These are phyloP conservation scores for Sequoia sempervirens DNA, from an alignment of 75 land plant genomes.

Conservation along the genomic window DNA sequence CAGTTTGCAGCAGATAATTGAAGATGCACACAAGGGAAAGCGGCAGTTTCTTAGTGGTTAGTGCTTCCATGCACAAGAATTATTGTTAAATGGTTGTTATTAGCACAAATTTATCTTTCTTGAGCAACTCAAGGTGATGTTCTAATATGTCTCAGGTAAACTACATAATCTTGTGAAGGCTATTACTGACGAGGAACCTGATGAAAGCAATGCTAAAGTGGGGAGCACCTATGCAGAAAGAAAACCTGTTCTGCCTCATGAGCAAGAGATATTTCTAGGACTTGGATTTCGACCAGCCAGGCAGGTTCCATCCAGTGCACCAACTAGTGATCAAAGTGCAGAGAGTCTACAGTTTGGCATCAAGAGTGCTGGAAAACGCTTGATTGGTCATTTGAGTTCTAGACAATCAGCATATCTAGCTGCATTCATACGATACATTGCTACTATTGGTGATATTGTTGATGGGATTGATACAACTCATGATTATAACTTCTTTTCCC, in stretches of 20 bases:
- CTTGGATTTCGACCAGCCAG: constrained; percentile 60
- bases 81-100: not conserved
- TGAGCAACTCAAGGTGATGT: constrained; percentile 8
- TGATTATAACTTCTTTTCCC: constrained; percentile 96
- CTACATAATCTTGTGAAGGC: constrained; percentile 97
- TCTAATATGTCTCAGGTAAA: constrained; percentile 51
- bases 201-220: constrained; percentile 23
- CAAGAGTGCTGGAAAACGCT: constrained; percentile 64
- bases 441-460: constrained; percentile 95
- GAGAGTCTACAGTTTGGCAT: constrained; percentile 38
- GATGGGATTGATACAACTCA: constrained; percentile 99
- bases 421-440: constrained; percentile 92
- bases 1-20: constrained; percentile 92
- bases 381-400: constrained; percentile 56
- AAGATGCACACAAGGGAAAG: constrained; percentile 93
- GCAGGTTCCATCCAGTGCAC: constrained; percentile 18
- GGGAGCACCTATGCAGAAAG: constrained; percentile 30
- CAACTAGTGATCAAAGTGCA: constrained; percentile 28
- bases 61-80: not conserved
- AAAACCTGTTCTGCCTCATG: constrained; percentile 25
- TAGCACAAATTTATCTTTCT: constrained; percentile 1
- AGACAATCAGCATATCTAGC: constrained; percentile 88
- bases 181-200: constrained; percentile 81
- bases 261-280: constrained; percentile 68
- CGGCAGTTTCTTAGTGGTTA: constrained; percentile 96